Evolutionary conservation across 305 asterid genomes (phyloP).

Genomic region (Caryopteris hybrid): DNA sequence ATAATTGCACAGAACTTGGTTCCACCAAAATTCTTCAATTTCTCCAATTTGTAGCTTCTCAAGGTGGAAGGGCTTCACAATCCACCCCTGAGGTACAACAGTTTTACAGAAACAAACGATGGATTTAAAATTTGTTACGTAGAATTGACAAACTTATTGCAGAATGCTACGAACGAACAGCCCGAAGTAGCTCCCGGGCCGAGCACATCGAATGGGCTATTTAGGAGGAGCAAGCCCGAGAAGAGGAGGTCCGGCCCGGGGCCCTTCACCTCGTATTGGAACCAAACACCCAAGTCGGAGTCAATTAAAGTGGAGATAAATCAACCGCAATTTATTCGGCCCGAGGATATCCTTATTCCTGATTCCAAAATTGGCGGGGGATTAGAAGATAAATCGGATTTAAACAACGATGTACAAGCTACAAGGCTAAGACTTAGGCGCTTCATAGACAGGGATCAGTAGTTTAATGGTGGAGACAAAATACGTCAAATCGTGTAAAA

Average conservation of each 20-base stretch:
- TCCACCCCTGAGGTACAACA: constrained; percentile 39
- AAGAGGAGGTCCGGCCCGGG: constrained; percentile 23
- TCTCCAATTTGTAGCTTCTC: constrained; percentile 49
- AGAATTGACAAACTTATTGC: background rate
- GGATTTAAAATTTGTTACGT: background rate
- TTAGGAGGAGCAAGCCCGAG: constrained; percentile 29
- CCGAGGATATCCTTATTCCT: constrained; percentile 33
- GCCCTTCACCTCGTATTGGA: constrained; percentile 22
- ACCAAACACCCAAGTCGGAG: constrained; percentile 34
- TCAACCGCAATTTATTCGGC: constrained; percentile 30
- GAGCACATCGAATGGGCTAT: constrained; percentile 19
- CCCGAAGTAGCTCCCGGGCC: constrained; percentile 11
- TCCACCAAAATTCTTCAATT: constrained; percentile 58
- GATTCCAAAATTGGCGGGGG: constrained; percentile 10
- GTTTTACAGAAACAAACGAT: background rate
- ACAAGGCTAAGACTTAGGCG: constrained; percentile 36
- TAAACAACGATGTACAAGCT: constrained; percentile 18
- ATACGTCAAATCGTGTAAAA: background rate
- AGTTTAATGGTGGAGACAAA: background rate
- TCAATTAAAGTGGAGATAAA: constrained; percentile 37
- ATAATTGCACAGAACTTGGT: constrained; percentile 75
- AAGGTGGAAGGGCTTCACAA: constrained; percentile 31
- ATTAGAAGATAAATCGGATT: constrained; percentile 8
- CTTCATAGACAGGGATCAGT: constrained; percentile 34
- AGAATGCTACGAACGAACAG: constrained; percentile 13